These are phyloP conservation scores for Xerocomus spinulosus DNA, from an alignment of 768 basidiomycete species.

Conservation along the genomic window DNA sequence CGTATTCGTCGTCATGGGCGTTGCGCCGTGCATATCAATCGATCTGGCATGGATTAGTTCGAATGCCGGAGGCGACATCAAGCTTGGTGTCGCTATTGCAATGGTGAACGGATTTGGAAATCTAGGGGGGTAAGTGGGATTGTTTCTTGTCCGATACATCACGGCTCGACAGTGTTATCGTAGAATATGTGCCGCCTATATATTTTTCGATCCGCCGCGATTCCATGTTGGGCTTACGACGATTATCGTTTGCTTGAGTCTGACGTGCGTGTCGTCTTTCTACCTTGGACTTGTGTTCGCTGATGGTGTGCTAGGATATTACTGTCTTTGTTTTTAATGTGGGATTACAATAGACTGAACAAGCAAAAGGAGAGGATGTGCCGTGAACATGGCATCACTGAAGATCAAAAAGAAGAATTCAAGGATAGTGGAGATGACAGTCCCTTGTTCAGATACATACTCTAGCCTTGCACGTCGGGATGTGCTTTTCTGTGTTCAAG, in stretches of 20 bases:
- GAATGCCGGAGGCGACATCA: slow-evolving; percentile 51
- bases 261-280: slow-evolving; percentile 12
- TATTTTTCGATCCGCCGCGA: slow-evolving; percentile 37
- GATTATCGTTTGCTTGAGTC: slow-evolving; percentile 25
- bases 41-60: slow-evolving; percentile 49
- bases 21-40: slow-evolving; percentile 43
- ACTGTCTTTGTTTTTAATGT: slow-evolving; percentile 38
- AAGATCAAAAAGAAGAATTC: slow-evolving; percentile 36
- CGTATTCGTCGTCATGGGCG: slow-evolving; percentile 45
- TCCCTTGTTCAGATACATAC: slow-evolving; percentile 46
- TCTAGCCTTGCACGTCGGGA: slow-evolving; percentile 13
- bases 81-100: slow-evolving; percentile 46
- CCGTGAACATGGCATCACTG: slow-evolving; percentile 39
- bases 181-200: slow-evolving; percentile 39
- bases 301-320: slow-evolving; percentile 34
- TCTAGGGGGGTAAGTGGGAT: slow-evolving; percentile 40
- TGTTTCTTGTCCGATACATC: slow-evolving; percentile 11
- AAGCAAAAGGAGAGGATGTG: slow-evolving; percentile 42
- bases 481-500: too few species aligned
- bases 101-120: slow-evolving; percentile 54
- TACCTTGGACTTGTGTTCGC: slow-evolving; percentile 20
- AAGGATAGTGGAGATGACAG: slow-evolving; percentile 46
- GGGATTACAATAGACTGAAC: slow-evolving; percentile 44
- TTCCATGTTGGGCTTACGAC: slow-evolving; percentile 33
- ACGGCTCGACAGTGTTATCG: neutral